A percentile compares a stretch with the other conserved stretches of the same genome.
These are phyloP conservation scores for Cyphellophora attinorum DNA, from an alignment of 2,329 filamentous ascomycete genomes.

Conservation along the genomic window DNA sequence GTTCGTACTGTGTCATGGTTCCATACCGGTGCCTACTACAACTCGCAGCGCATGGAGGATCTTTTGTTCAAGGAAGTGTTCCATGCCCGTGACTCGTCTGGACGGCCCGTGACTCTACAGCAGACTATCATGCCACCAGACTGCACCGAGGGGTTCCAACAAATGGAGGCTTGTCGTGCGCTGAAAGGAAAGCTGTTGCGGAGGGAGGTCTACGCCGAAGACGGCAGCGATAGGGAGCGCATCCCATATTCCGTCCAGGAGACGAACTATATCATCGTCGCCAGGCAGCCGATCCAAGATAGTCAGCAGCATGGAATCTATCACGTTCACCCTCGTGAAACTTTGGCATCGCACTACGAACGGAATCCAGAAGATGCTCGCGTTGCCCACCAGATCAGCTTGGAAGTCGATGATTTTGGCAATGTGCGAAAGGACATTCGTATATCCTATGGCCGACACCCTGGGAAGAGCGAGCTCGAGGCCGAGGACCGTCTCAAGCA, in stretches of 20 bases:
- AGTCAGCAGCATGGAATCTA: not conserved
- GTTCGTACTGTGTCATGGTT: not conserved
- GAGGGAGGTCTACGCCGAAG: constrained; percentile 6
- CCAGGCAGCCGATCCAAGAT: not conserved
- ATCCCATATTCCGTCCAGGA: not conserved
- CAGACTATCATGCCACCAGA: not conserved
- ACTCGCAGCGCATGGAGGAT: not conserved
- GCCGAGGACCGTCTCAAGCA: not conserved
- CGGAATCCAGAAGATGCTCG: not conserved
- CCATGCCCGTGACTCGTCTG: not conserved
- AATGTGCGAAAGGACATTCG: not conserved
- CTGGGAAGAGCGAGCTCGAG: not conserved
- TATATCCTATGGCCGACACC: not conserved
- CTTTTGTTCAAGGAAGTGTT: not conserved
- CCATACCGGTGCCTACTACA: not conserved
- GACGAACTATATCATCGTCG: not conserved
- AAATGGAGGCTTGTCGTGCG: constrained; percentile 5
- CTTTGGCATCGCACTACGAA: not conserved
- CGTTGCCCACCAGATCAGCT: not conserved
- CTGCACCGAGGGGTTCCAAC: not conserved
- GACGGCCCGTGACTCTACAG: not conserved
- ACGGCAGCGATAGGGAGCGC: constrained; percentile 2
- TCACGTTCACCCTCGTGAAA: not conserved
- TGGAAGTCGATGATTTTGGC: not conserved
- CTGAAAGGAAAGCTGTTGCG: constrained; percentile 6